Evolutionary conservation across 2,329 filamentous ascomycete species (phyloP).

Genomic region (Elsinoe perseae): DNA sequence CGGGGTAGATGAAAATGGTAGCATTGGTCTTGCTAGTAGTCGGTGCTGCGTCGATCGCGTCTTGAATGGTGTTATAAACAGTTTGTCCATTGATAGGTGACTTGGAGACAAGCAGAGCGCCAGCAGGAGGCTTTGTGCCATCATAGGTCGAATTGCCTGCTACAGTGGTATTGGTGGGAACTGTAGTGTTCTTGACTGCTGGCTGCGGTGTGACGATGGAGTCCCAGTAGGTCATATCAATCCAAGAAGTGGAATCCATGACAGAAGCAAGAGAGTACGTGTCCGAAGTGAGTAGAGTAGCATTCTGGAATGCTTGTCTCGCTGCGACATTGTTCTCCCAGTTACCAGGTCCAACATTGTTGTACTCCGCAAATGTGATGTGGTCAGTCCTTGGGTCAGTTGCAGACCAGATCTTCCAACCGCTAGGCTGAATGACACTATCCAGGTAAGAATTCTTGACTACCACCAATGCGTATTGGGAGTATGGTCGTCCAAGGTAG

Average conservation of each 20-base stretch:
- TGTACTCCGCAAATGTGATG: conserved; percentile 23
- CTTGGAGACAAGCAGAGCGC: conserved; percentile 36
- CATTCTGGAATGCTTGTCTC: conserved; percentile 31
- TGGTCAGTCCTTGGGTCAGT: conserved; percentile 22
- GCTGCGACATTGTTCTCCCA: conserved; percentile 33
- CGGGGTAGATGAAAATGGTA: conserved; percentile 37
- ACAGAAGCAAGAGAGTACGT: conserved; percentile 28
- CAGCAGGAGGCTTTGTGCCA: conserved; percentile 30
- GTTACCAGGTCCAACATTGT: conserved; percentile 24
- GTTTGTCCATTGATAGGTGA: conserved; percentile 30
- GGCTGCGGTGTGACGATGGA: conserved; percentile 31
- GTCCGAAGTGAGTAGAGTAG: conserved; percentile 33
- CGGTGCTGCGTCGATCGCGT: conserved; percentile 31
- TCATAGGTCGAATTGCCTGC: conserved; percentile 26
- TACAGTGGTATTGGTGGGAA: conserved; percentile 25
- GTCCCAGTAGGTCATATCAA: conserved; percentile 35
- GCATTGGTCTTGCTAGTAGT: conserved; percentile 31
- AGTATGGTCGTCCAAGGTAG: conserved; percentile 23
- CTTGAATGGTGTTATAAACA: conserved; percentile 33
- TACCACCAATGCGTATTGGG: conserved; percentile 21
- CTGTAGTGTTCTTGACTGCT: conserved; percentile 18
- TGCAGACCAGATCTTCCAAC: conserved; percentile 26
- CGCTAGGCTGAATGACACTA: conserved; percentile 21
- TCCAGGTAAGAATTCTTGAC: conserved; percentile 24
- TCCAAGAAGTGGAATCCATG: conserved; percentile 34